Evolutionary conservation across 768 basidiomycete species (phyloP).

Genomic region (Pleurotus sapidus): DNA sequence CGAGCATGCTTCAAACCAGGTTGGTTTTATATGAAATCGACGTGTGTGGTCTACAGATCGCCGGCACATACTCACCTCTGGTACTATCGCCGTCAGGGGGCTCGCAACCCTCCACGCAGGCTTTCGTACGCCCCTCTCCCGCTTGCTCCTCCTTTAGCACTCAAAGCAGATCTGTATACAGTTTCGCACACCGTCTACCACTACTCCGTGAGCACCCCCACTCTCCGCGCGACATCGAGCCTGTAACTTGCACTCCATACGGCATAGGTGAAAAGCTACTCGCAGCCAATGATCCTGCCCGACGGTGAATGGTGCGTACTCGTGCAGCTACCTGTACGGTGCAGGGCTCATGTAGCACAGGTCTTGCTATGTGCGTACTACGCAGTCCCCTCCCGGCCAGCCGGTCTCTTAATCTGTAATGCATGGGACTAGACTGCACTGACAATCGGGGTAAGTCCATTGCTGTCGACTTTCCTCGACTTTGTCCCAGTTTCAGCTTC

Average conservation of each 20-base stretch:
- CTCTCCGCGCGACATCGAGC: too few relatives aligned
- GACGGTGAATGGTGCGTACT: constrained; percentile 5
- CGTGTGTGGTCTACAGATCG: background rate
- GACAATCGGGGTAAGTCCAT: too few relatives aligned
- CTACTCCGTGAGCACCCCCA: background rate
- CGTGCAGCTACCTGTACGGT: too few relatives aligned
- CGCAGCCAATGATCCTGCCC: background rate
- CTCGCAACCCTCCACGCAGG: constrained; percentile 1
- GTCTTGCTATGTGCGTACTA: constrained; percentile 1
- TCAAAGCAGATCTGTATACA: background rate
- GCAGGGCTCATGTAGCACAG: background rate
- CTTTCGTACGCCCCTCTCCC: background rate
- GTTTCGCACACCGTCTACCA: background rate
- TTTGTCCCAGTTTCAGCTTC: too few relatives aligned
- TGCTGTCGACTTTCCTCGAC: too few relatives aligned
- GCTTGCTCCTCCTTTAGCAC: too few relatives aligned
- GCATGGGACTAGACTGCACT: background rate
- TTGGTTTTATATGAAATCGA: too few relatives aligned
- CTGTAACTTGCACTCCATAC: background rate
- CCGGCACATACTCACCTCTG: too few relatives aligned
- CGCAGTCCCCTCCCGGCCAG: background rate
- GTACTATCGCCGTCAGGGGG: background rate
- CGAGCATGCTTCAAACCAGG: too few relatives aligned
- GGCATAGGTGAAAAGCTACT: background rate
- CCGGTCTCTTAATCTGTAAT: background rate